A percentile compares a stretch with the other conserved stretches of the same genome.
Evolutionary conservation across 163 green algal genomes (phyloP).

Genomic region (Chloroidium sp.): DNA sequence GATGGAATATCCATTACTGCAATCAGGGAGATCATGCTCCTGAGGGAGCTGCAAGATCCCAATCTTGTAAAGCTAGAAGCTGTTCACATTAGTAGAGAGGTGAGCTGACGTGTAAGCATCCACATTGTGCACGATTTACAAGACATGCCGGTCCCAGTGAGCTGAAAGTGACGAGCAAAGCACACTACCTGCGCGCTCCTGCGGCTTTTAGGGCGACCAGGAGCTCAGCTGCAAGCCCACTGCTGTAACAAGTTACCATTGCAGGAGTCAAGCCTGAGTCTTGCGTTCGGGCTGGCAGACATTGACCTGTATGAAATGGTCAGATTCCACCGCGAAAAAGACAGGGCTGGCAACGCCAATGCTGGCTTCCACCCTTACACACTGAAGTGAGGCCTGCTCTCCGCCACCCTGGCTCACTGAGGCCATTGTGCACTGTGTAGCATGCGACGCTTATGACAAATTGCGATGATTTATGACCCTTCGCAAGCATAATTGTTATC

Average conservation of each 20-base stretch:
- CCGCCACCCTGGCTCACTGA: no score
- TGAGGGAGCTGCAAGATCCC: constrained; percentile 57
- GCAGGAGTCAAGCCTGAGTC: constrained; percentile 55
- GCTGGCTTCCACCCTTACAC: constrained; percentile 51
- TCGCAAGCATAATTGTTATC: no score
- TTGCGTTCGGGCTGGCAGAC: constrained; percentile 82
- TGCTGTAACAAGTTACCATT: not conserved
- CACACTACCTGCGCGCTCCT: no score
- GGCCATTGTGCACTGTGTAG: no score
- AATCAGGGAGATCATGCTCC: constrained; percentile 72
- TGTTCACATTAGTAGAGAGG: constrained; percentile 56
- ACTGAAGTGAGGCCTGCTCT: constrained; percentile 44
- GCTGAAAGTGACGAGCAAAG: no score
- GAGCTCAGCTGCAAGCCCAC: no score
- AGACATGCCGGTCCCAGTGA: no score
- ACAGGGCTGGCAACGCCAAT: constrained; percentile 23
- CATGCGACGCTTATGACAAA: no score
- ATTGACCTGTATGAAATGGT: constrained; percentile 88
- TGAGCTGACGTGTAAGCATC: not conserved
- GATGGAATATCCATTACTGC: constrained; percentile 72
- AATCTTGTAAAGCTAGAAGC: constrained; percentile 51
- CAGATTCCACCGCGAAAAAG: constrained; percentile 66
- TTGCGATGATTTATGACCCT: no score
- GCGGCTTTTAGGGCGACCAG: no score
- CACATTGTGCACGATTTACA: no score